Conservation (phyloP, 2,329 filamentous ascomycete genomes). For the Stylonectria norvegica region DNA sequence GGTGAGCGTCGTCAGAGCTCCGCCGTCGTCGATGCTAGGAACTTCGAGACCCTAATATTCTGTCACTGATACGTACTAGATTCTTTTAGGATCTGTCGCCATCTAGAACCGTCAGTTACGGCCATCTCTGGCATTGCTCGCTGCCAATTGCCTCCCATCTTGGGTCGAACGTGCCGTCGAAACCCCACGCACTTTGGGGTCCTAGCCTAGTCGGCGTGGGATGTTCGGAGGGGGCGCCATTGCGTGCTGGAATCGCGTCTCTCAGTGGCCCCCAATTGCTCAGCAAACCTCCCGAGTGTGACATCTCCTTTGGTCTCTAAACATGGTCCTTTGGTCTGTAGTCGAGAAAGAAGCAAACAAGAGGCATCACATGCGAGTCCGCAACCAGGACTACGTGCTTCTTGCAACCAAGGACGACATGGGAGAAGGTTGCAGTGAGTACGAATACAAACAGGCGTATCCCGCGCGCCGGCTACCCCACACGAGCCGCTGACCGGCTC, state of each 20-base stretch:
- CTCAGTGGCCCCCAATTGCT: neutral
- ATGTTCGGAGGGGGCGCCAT: constrained; percentile 1
- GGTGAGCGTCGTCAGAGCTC: neutral
- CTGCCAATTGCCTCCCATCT: no score
- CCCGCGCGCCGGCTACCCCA: no score
- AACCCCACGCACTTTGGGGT: neutral
- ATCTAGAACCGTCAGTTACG: neutral
- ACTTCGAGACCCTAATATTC: no score
- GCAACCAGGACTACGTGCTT: no score
- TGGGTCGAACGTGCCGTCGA: neutral
- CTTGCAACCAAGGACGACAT: no score
- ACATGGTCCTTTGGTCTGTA: neutral
- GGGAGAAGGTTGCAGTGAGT: no score
- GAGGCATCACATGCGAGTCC: neutral
- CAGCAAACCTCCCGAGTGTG: neutral
- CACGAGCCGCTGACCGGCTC: constrained; percentile 10
- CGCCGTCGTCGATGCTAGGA: neutral
- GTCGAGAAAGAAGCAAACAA: no score
- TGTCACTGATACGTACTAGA: no score
- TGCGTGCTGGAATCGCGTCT: neutral
- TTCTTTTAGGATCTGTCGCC: no score
- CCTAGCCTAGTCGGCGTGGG: constrained; percentile 1
- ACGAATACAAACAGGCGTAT: no score
- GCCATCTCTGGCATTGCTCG: no score
- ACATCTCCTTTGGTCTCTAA: neutral